Evolutionary conservation across 306 rosid genomes (phyloP), one percentile per base, ranked within the genome.

Genomic region (Lathyrus tuberosus): DNA sequence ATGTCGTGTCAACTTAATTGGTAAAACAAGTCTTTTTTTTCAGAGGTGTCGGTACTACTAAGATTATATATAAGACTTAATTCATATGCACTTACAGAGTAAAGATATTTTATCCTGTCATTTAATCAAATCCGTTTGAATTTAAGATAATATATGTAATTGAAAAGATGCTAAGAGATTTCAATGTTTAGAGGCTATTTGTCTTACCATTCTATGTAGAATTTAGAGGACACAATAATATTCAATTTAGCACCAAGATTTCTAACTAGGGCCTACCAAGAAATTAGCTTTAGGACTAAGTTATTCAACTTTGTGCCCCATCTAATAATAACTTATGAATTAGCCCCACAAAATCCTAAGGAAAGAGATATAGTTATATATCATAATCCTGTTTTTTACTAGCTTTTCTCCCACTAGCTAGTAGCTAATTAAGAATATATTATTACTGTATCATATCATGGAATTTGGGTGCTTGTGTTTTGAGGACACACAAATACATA

Each of bases 301-400:
- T 82, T 83, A 85, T 74, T 81, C 69, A 64, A 73, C 14, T 49
- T 75, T 79, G 68, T 82, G 65, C 70, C 17, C 85, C 87, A 59
- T 72, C 9, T 47, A 67, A 53, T 53, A 53, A 84, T 76, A 74
- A 24, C 48, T 69, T 73, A 53, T 76, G 58, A 60, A 59, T 70
- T 69, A 77, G 73, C 87, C 91, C 91, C 91, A 87, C 93, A 87
- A 87, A 85, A 90, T 90, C 96, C 83, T 74, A 76, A 75, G 78
- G 96, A 90, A 90, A 87, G 91, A 90, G 89, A 89, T 84, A 83
- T 82, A 73, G 69, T 83, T 51, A 77, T 53, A 56, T 48, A 67
- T 66, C 44, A 77, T 75, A 72, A 73, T 17, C 67, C 5, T 79
- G 54, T 79, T 83, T 87, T 70, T 77, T 33, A 80, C 81, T 79